Evolutionary conservation across 164 flowering plant species (phyloP), one percentile per base, ranked within the genome.

Genomic region (Paratinospora sagittata): DNA sequence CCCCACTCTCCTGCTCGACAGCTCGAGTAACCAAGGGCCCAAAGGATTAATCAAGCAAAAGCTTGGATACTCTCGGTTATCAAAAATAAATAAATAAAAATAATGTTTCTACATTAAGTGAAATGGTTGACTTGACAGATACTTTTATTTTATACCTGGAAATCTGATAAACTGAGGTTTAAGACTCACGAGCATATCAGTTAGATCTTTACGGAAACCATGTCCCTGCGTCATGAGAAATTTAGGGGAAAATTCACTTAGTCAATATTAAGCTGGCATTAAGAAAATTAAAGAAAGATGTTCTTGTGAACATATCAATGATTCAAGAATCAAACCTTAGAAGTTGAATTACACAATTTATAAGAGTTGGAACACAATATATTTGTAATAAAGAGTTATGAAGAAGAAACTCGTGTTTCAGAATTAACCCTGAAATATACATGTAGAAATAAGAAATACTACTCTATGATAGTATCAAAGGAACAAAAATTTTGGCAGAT

Each of bases 81-180:
- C 34, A 30, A 30, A 30, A 30, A n/a, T n/a, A n/a, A n/a, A n/a
- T n/a, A n/a, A 2, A 30, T 30, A 30, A 4, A 30, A 30, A 55
- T n/a, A 55, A 21, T n/a, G 61, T 55, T 55, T 55, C 8, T 55
- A 55, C 10, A 55, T 55, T 19, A 55, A 47, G 19, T 3, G 23
- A 55, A 55, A 55, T n/a, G 24, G 21, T n/a, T 55, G 24, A 55
- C 24, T 19, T 19, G 24, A 19, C 26, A 55, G 21, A 19, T 30
- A 55, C 0, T 19, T 55, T 24, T 72, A 10, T 12, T 45, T 14
- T 11, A 27, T 84, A 95, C 99, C 97, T 81, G 97, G 98, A 81
- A 95, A 92, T 82, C 97, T 89, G 60, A 95, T 10, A 74, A 95
- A 95, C 69, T 78, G 85, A 23, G 98, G 98, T 72, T 85, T 88